Base-by-base conservation (phyloP, 352 stramenopile species). In the Phytophthora melonis region DNA sequence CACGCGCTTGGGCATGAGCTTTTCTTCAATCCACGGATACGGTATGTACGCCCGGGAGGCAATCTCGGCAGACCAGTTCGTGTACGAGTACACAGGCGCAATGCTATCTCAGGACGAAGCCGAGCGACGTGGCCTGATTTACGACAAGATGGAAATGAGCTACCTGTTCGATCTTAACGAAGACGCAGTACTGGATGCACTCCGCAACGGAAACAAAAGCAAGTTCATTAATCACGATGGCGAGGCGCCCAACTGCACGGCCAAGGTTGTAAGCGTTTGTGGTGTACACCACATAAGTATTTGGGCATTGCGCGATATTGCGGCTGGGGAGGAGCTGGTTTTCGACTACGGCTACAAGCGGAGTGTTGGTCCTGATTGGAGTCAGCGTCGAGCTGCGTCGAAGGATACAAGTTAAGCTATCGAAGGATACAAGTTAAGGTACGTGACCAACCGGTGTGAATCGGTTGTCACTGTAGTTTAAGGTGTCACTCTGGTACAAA, bases 101-200 rank as follows among this genome's bases (percentile, higher is more conserved):
- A 81, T 91, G 57, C 69, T 90, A 16, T 89, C 84, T 1, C 80
- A 91, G 21, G 80, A 91, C 58, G 85, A 92, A 53, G 83, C 85
- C 1, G 83, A 91, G 63, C 73, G 85, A 1, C 82, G 85, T 63
- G 92, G 92, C 16, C 68, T 72, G 14, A 87, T 97, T 57, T 96
- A 97, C 73, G 89, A 97, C 74, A 88, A 88, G 73, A 70, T 84
- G 43, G 87, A 91, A 61, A 88, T 82, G 70, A 90, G 81, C 18
- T 98, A 97, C 63, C 61, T 98, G 21, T 99, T 99, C 71, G 93
- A 98, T 75, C 62, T 98, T 43, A 97, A 94, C 58, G 87, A 91
- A 11, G 94, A 98, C 32, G 84, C 81, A 23, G 86, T 93, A 25
- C 70, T 98, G 25, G 96, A 98, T 69, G 93, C 94, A 1, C 82